Base-by-base conservation (phyloP, 148 eudicot species). In the Rhododendron kiyosumense region DNA sequence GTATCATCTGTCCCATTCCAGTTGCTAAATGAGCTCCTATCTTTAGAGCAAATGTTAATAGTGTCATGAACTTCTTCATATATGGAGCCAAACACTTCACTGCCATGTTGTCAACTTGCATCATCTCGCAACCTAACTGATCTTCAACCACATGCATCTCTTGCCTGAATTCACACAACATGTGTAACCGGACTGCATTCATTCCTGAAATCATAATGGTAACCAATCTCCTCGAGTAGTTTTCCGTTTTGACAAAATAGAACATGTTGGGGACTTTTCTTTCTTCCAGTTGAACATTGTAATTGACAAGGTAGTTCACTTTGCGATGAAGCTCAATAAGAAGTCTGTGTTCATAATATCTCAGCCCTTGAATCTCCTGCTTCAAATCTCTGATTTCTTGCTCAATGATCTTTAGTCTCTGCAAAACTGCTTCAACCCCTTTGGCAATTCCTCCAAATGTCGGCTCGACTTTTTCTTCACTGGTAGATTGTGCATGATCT, bases 141-240 rank as follows among this genome's bases (percentile, higher is more conserved):
- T 93, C 96, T 87, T 95, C 98, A 49, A 97, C 94, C 38, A 97
- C 99, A 24, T 97, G 99, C 95, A 97, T 92, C 86, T 97, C 99
- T 85, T 92, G 81, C 82, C 97, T 81, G 84, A 82, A 95, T 81
- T 97, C 99, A 7, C 99, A 97, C 76, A 97, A 82, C 95, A 97
- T 94, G 87, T 97, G 99, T 79, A 94, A 89, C 88, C 96, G 87
- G 30, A 95, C 88, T 2, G 98, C 98, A 4, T 81, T 92, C 98
- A 97, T 97, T 77, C 98, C 99, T 57, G 98, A 91, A 17, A 97
- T 91, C 78, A 97, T 87, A 71, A 63, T 95, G 46, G 98, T 95
- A 6, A 97, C 90, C 38, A 97, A 86, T 88, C 93, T 92, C 87
- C 99, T 94, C 1, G 97, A 92, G 93, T 92, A 93, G 85, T 95